Conservation (phyloP, 305 asterid species). For the Fraxinus platypoda region DNA sequence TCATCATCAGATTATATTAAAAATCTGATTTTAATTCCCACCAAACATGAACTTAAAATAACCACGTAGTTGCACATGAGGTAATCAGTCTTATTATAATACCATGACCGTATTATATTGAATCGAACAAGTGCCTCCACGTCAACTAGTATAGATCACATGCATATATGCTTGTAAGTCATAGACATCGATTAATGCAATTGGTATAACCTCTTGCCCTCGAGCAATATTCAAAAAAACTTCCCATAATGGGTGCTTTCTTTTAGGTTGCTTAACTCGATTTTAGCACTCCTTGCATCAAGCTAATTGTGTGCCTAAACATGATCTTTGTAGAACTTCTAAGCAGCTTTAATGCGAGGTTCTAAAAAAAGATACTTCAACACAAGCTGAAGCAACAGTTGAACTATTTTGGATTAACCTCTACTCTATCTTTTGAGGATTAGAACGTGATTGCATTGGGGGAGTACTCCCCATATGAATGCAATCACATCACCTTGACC, state of each 20-base stretch:
- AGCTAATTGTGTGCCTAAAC: background rate
- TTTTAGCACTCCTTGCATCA: background rate
- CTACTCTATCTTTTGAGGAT: too few relatives aligned
- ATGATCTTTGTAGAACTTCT: background rate
- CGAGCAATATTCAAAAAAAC: background rate
- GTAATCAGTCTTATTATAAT: background rate
- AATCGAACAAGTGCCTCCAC: background rate
- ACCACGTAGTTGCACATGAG: background rate
- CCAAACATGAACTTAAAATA: background rate
- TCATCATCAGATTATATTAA: too few relatives aligned
- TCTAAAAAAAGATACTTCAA: background rate
- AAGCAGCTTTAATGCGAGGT: background rate
- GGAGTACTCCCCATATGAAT: background rate
- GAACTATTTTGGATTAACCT: background rate
- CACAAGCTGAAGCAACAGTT: background rate
- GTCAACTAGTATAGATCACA: background rate
- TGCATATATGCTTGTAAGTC: background rate
- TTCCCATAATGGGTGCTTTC: background rate
- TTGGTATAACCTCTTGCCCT: background rate
- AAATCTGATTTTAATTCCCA: too few relatives aligned
- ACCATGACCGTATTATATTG: background rate
- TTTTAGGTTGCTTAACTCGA: background rate
- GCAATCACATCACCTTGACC: background rate
- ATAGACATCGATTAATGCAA: background rate
- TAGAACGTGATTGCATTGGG: background rate